Evolutionary conservation across 2,329 filamentous ascomycete species (phyloP).

Genomic region (Colletotrichum sp.): DNA sequence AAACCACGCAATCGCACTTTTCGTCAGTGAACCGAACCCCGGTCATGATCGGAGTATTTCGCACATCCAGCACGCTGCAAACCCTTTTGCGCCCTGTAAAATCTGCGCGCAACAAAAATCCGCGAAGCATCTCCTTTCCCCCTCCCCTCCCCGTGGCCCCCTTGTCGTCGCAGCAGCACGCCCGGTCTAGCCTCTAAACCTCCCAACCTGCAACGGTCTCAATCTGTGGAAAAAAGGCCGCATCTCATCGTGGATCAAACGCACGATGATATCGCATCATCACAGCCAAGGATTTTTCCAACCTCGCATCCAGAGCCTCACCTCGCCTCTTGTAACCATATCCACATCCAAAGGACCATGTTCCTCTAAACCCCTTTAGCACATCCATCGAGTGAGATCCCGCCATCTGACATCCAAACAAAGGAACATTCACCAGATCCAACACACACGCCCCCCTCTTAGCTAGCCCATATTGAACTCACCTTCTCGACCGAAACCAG

Average conservation of each 20-base stretch:
- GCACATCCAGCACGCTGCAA: background rate
- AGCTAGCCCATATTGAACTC: background rate
- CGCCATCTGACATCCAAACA: background rate
- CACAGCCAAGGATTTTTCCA: background rate
- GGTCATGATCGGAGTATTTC: background rate
- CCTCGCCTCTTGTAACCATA: background rate
- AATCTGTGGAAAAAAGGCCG: background rate
- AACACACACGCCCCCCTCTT: background rate
- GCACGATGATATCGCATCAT: background rate
- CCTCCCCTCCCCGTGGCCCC: background rate
- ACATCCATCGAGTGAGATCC: background rate
- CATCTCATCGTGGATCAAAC: background rate
- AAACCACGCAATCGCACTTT: background rate
- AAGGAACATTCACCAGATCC: background rate
- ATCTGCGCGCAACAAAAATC: background rate
- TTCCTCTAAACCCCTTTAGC: background rate
- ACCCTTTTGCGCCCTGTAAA: background rate
- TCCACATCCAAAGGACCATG: background rate
- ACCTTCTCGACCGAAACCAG: slow-evolving; percentile 3
- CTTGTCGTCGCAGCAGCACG: background rate
- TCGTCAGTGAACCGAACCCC: background rate
- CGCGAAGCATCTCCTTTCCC: background rate
- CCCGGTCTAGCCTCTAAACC: background rate
- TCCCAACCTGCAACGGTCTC: background rate
- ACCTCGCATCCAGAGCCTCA: background rate